Evolutionary conservation across 768 basidiomycete genomes (phyloP), one percentile per base, ranked within the genome.

Genomic region (Heimioporus sp.): DNA sequence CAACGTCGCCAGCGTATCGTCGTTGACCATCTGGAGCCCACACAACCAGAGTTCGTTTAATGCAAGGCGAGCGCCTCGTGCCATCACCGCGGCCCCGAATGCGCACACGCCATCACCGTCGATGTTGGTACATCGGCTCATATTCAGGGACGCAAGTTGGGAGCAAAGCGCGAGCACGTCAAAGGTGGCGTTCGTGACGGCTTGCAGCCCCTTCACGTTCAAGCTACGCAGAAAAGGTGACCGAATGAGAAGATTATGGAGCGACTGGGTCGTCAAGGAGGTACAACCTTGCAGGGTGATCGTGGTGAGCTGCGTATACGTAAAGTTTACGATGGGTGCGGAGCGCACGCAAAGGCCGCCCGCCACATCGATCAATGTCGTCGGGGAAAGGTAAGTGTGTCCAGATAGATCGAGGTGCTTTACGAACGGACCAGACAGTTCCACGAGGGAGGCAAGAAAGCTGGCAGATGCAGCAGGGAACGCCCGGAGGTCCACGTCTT

Each of bases 251-350:
- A 95, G 78, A 49, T 81, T 71, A 60, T 90, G 84, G 19, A 96
- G 75, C 4, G 88, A 80, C 8, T 76, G 75, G 1, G 85, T 82
- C 2, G 83, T 82, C 51, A 96, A 61, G 10, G 76, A 65, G 2
- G 75, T 72, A 66, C 92, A 94, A 39, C 92, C 90, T 61, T 81
- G 80, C 38, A 94, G 72, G 58, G 87, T 85, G 60, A 94, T 70
- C 21, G 62, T 65, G 5, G 84, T 88, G 51, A 95, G 79, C 60
- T 87, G 85, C 5, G 88, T 92, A 63, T 75, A 76, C 5, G 67
- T 67, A 38, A 69, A 72, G 32, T 66, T 57, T 10, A 49, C 30
- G n/a, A 44, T 61, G 49, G 63, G 64, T 45, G 56, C 46, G 9
- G 70, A 59, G 28, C 73, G 66, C 39, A 82, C 65, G 59, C 80